A percentile compares a stretch with the other conserved stretches of the same genome.
Conservation (phyloP, 2,329 filamentous ascomycete species). For the Alternaria sp. region DNA sequence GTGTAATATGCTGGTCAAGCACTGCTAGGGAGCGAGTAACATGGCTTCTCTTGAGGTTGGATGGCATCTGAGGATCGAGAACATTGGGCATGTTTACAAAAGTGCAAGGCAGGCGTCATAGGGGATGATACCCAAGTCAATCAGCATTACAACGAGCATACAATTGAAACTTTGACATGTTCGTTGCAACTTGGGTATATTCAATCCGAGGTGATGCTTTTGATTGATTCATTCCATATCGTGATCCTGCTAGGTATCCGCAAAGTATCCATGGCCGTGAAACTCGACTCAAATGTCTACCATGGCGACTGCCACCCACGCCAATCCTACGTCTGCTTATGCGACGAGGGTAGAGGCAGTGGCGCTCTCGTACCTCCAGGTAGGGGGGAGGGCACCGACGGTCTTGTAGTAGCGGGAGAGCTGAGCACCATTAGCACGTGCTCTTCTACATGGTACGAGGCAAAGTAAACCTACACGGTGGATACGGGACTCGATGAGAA, state of each 20-base stretch:
- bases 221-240: conserved; percentile 49
- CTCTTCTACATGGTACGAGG: neutral
- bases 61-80: neutral
- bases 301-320: conserved; percentile 33
- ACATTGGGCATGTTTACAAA: conserved; percentile 20
- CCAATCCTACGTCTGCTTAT: conserved; percentile 51
- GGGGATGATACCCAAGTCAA: conserved; percentile 33
- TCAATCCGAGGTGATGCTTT: conserved; percentile 46
- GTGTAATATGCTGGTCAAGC: neutral
- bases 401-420: conserved; percentile 99
- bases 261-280: conserved; percentile 49
- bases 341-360: conserved; percentile 69
- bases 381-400: conserved; percentile 81
- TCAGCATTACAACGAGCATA: conserved; percentile 18
- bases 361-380: conserved; percentile 98
- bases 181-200: conserved; percentile 29
- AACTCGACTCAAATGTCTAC: conserved; percentile 49
- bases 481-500: conserved; percentile 99
- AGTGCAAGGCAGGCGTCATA: conserved; percentile 15
- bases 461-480: conserved; percentile 69
- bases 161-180: conserved; percentile 17
- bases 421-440: conserved; percentile 4
- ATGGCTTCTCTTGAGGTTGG: neutral
- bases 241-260: conserved; percentile 46
- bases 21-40: neutral